Evolutionary conservation across 2,329 filamentous ascomycete genomes (phyloP).

Genomic region (Lojkania enalia): DNA sequence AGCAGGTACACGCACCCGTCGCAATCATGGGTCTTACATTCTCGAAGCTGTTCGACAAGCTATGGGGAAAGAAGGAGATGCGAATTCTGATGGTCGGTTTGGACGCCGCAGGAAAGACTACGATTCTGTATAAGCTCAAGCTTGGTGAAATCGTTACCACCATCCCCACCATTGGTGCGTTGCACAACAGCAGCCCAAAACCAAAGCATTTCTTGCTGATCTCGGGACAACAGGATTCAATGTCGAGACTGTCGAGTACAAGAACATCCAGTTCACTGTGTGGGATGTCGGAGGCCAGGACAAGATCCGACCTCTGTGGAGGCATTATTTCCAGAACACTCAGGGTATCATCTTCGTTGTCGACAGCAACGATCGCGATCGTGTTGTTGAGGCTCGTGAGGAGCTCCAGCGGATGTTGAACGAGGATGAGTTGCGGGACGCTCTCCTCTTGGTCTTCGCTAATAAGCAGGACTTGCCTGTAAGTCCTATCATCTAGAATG

Average conservation of each 20-base stretch:
- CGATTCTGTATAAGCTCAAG: constrained; percentile 98
- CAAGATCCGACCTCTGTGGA: constrained; percentile 96
- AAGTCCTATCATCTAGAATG: constrained; percentile 51
- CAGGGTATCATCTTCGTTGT: constrained; percentile 99
- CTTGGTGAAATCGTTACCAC: constrained; percentile 97
- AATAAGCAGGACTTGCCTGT: constrained; percentile 97
- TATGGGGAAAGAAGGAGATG: constrained; percentile 99
- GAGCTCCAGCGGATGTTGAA: constrained; percentile 97
- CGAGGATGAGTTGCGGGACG: constrained; percentile 97
- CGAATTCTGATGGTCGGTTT: constrained; percentile 96
- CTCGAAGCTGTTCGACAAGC: constrained; percentile 96
- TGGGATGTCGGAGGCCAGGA: constrained; percentile 99
- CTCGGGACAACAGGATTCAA: constrained; percentile 69
- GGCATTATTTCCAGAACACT: constrained; percentile 95
- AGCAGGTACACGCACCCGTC: constrained; percentile 44
- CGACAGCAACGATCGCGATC: constrained; percentile 87
- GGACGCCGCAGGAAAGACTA: constrained; percentile 95
- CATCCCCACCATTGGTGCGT: constrained; percentile 84
- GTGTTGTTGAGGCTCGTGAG: constrained; percentile 89
- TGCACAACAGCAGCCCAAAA: constrained; percentile 3
- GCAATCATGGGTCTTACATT: constrained; percentile 88
- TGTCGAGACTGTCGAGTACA: constrained; percentile 98
- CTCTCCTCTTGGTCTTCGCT: constrained; percentile 90
- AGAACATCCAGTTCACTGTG: constrained; percentile 99
- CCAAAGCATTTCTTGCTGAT: constrained; percentile 27